Conservation (phyloP, 352 stramenopile genomes). For the Globisporangium cylindrosporum region DNA sequence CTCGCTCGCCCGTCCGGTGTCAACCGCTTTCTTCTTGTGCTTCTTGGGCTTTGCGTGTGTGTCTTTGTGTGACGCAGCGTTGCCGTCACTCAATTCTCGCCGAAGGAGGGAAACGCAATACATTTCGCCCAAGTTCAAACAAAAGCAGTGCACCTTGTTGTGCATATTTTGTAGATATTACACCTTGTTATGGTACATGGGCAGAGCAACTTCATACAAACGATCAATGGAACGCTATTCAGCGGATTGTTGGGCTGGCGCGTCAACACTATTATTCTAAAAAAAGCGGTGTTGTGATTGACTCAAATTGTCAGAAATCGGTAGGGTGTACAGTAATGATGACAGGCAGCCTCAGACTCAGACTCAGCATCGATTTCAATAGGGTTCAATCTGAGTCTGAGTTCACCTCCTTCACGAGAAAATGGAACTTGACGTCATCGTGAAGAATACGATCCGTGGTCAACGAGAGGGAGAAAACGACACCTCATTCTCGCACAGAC, state of each 20-base stretch:
- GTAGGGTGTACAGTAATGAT: background rate
- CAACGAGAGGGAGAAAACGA: background rate
- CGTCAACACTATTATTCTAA: background rate
- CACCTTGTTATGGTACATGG: background rate
- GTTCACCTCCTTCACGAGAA: background rate
- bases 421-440: background rate
- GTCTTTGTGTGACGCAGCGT: constrained; percentile 12
- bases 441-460: background rate
- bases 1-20: background rate
- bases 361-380: background rate
- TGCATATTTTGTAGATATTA: background rate
- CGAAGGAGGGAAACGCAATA: constrained; percentile 6
- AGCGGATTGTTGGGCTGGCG: background rate
- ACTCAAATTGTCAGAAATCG: background rate
- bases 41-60: background rate
- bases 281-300: background rate
- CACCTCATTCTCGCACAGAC: too few relatives aligned
- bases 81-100: background rate
- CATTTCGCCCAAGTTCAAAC: constrained; percentile 5
- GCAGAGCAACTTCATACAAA: background rate
- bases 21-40: background rate
- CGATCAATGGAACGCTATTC: background rate
- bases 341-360: background rate
- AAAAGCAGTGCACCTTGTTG: background rate
- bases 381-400: background rate